Evolutionary conservation across 2,329 filamentous ascomycete species (phyloP), one percentile per base, ranked within the genome.

Genomic region (Lanzia echinophila): DNA sequence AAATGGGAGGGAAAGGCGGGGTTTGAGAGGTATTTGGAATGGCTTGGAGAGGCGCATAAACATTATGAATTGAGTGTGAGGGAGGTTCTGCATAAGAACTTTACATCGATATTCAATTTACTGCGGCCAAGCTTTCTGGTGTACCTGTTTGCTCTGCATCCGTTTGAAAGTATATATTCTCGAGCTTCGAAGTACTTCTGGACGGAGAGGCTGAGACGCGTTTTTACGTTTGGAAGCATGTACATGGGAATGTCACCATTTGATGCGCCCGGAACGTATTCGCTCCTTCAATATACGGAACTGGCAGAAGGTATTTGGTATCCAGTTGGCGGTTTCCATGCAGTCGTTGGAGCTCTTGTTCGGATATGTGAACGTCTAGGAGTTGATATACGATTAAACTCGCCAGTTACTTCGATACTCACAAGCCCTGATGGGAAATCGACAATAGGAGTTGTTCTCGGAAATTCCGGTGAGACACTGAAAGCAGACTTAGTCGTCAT

Each of bases 211-310:
- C 65, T 90, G 62, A 73, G 86, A 56, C 72, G 85, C 24, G 85
- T 86, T 0, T 90, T 90, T 60, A 89, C 86, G 0, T 90, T 90
- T 68, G 85, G 81, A 20, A 88, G 83, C 62, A 90, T 90, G 86
- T 90, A 90, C 64, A 86, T 90, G 82, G 87, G 87, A 0, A 90
- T 90, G 86, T 83, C 77, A 52, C 87, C 87, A 0, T 90, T 86
- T 65, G 84, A 88, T 64, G 86, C 87, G 0, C 87, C 86, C 0
- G 85, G 82, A 3, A 89, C 86, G 2, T 90, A 90, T 69, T 84
- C 79, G 47, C 68, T 90, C 56, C 71, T 90, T 49, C 86, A 89
- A 68, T 90, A 89, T 66, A 86, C 86, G 0, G 86, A 90, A 70
- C 70, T 88, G 32, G 82, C 83, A 0, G 84, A 90, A 70, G 87